Percentiles rank a stretch among this genome's conserved stretches.
Evolutionary conservation across 2,329 filamentous ascomycete species (phyloP).

Genomic region (Colletotrichum magnum): DNA sequence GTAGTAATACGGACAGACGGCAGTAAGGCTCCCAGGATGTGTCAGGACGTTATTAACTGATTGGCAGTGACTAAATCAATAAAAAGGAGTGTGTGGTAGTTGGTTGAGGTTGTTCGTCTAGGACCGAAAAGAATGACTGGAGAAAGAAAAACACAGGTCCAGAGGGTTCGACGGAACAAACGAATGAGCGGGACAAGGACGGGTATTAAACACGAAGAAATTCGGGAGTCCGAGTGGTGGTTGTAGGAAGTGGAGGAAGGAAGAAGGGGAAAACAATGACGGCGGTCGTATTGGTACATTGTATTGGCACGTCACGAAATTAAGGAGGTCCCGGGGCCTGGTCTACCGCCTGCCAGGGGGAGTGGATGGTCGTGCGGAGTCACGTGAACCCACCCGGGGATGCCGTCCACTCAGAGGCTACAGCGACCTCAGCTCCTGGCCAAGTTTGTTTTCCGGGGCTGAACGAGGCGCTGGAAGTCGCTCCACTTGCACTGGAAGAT

Average conservation of each 20-base stretch:
- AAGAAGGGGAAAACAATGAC: constrained; percentile 36
- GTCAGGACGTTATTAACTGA: constrained; percentile 1
- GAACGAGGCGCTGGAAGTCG: constrained; percentile 19
- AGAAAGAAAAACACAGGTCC: constrained; percentile 8
- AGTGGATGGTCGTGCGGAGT: constrained; percentile 8
- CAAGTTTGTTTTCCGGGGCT: constrained; percentile 39
- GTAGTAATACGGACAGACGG: constrained; percentile 7
- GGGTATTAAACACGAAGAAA: constrained; percentile 33
- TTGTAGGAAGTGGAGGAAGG: constrained; percentile 13
- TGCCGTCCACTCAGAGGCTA: not conserved
- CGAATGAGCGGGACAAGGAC: constrained; percentile 28
- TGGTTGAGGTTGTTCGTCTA: constrained; percentile 23
- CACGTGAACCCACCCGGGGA: constrained; percentile 14
- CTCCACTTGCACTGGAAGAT: constrained; percentile 34
- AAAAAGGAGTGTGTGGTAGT: constrained; percentile 30
- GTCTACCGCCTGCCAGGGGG: not conserved
- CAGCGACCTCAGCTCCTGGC: not conserved
- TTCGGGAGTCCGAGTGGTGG: constrained; percentile 15
- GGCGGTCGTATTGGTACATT: not conserved
- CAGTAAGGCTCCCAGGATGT: constrained; percentile 8
- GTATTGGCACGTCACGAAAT: constrained; percentile 37
- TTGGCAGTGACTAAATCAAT: constrained; percentile 25
- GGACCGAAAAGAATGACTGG: constrained; percentile 39
- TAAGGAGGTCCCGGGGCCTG: constrained; percentile 31
- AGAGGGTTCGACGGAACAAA: constrained; percentile 9